These are phyloP conservation scores for Cyberlindnera maritima DNA, from an alignment of 805 yeast genomes.

Conservation along the genomic window DNA sequence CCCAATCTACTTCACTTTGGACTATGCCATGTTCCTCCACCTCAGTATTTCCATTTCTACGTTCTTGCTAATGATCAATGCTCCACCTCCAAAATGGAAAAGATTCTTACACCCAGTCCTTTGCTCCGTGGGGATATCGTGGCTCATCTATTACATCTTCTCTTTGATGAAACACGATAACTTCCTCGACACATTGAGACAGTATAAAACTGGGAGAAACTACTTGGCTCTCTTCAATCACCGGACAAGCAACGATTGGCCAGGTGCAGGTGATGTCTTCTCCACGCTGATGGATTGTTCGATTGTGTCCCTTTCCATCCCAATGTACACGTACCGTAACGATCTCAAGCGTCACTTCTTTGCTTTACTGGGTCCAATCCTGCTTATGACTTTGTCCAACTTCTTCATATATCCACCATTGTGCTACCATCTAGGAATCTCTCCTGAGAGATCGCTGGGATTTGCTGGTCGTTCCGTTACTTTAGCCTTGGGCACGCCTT, in stretches of 20 bases:
- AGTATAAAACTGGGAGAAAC: constrained; percentile 67
- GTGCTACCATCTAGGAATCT: constrained; percentile 63
- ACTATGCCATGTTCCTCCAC: constrained; percentile 61
- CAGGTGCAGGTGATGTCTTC: constrained; percentile 81
- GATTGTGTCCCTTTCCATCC: constrained; percentile 70
- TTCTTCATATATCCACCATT: constrained; percentile 71
- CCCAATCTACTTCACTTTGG: constrained; percentile 57
- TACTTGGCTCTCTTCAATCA: constrained; percentile 57
- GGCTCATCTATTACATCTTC: constrained; percentile 60
- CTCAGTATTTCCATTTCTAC: constrained; percentile 56
- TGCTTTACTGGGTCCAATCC: constrained; percentile 56
- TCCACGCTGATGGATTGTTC: constrained; percentile 71
- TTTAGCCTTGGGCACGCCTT: constrained; percentile 74
- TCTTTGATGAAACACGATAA: constrained; percentile 48
- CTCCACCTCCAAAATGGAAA: constrained; percentile 45
- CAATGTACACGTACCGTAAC: constrained; percentile 70
- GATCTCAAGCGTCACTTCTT: constrained; percentile 61
- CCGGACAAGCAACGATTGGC: constrained; percentile 38
- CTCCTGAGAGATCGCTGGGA: constrained; percentile 60
- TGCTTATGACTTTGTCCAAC: constrained; percentile 51
- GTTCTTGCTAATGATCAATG: constrained; percentile 46
- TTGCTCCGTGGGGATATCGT: constrained; percentile 60
- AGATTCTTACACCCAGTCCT: constrained; percentile 69
- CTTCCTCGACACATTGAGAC: constrained; percentile 48
- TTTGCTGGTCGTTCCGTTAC: constrained; percentile 80